phyloP scores from a whole-genome alignment of 441 rosid genomes.

The Adansonia madagascariensis region DNA sequence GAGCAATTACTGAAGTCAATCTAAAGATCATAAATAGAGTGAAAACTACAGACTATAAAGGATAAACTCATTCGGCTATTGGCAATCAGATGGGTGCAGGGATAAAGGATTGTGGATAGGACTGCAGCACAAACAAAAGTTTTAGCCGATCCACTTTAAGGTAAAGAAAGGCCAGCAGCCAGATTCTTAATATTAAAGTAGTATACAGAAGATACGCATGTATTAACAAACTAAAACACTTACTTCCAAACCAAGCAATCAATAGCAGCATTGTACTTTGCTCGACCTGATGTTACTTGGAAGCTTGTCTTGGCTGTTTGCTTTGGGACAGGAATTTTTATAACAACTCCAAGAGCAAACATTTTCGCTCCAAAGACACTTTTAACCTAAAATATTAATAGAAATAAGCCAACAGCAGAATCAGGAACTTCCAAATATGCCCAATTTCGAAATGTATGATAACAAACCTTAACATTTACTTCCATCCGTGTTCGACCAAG shows the following conservation, averaged over 20 bases:
- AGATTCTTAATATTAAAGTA: background rate
- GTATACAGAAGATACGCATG: background rate
- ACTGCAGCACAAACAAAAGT: background rate
- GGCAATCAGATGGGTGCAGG: background rate
- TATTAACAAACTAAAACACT: conserved; percentile 39
- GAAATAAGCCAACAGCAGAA: conserved; percentile 28
- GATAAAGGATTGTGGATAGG: background rate
- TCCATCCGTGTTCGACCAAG: conserved; percentile 99
- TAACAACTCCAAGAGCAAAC: conserved; percentile 97
- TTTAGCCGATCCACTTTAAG: background rate
- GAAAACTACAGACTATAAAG: background rate
- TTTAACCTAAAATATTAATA: conserved; percentile 67
- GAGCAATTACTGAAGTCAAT: background rate
- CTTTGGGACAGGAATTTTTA: conserved; percentile 96
- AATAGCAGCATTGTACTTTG: conserved; percentile 92
- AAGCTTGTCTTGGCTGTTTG: conserved; percentile 98
- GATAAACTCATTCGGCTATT: background rate
- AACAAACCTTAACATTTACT: conserved; percentile 79
- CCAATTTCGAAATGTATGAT: conserved; percentile 28
- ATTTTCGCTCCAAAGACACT: conserved; percentile 99
- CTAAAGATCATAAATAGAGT: background rate
- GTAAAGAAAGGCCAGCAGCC: background rate
- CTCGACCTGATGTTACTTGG: conserved; percentile 95
- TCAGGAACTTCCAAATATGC: conserved; percentile 17
- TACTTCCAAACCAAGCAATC: conserved; percentile 99